These are phyloP conservation scores for Jamesozyma spencerorum DNA, from an alignment of 805 yeast species.

Conservation along the genomic window DNA sequence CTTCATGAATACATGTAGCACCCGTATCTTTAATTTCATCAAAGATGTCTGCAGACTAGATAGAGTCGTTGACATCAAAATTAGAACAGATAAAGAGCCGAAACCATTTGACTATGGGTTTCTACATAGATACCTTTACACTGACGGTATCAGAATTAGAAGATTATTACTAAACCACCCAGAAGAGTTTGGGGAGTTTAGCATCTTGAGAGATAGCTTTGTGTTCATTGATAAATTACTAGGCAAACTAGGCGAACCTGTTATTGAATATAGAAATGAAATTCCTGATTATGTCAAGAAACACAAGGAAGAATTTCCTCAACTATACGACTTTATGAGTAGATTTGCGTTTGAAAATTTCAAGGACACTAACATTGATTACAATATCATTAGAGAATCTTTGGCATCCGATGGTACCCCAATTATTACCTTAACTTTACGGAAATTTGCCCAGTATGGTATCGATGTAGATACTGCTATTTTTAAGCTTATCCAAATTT, in stretches of 20 bases:
- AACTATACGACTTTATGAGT: constrained; percentile 65
- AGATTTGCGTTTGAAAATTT: constrained; percentile 49
- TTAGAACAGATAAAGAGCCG: constrained; percentile 17
- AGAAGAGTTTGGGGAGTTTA: constrained; percentile 15
- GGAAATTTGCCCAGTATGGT: constrained; percentile 29
- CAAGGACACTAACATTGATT: constrained; percentile 24
- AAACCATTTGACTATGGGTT: constrained; percentile 27
- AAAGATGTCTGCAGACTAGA: constrained; percentile 27
- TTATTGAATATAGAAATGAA: constrained; percentile 44
- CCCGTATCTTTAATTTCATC: constrained; percentile 35
- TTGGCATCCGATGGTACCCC: constrained; percentile 69
- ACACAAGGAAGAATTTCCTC: constrained; percentile 39
- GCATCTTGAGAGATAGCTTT: constrained; percentile 23
- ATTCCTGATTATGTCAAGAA: constrained; percentile 46
- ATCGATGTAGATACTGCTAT: constrained; percentile 42
- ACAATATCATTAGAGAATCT: constrained; percentile 49
- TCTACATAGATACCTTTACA: constrained; percentile 42
- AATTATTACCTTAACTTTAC: constrained; percentile 45
- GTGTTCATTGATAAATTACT: constrained; percentile 40
- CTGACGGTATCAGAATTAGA: constrained; percentile 37
- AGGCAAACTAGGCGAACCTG: constrained; percentile 50
- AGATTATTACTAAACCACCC: constrained; percentile 14
- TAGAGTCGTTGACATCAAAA: constrained; percentile 11
- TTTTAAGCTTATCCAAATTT: constrained; percentile 53
- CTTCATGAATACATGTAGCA: constrained; percentile 34